Percentiles rank a stretch among this genome's conserved stretches.
Evolutionary conservation across 768 basidiomycete species (phyloP).

Genomic region (Stropharia rugosoannulata): DNA sequence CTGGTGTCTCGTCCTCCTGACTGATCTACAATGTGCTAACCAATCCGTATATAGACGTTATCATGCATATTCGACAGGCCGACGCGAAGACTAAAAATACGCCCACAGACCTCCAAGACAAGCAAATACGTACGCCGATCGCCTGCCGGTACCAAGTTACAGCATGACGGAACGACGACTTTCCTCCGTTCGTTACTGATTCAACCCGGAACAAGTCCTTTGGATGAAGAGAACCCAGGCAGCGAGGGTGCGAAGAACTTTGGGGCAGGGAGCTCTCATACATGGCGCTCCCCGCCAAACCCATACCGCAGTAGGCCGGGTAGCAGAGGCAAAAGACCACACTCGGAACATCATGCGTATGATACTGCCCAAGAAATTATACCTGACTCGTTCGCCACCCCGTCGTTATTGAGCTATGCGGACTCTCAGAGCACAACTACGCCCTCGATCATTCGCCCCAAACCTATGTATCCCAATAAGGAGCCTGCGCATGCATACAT

Average conservation of each 20-base stretch:
- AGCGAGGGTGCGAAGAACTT: constrained; percentile 13
- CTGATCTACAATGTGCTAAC: constrained; percentile 16
- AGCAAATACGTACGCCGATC: not conserved
- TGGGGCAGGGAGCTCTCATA: not conserved
- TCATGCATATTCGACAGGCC: constrained; percentile 57
- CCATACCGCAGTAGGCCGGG: not conserved
- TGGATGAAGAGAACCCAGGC: constrained; percentile 19
- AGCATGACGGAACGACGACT: not conserved
- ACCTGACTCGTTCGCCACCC: not conserved
- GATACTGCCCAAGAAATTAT: not conserved
- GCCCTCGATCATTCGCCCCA: constrained; percentile 17
- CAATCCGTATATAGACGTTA: constrained; percentile 44
- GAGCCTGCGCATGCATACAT: constrained; percentile 30
- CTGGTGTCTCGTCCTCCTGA: constrained; percentile 13
- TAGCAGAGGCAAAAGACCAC: not conserved
- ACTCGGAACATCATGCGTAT: not conserved
- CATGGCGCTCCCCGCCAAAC: constrained; percentile 9
- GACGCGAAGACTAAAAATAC: constrained; percentile 56
- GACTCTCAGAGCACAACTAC: constrained; percentile 2
- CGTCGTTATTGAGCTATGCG: not conserved
- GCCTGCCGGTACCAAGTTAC: not conserved
- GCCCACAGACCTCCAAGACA: constrained; percentile 5
- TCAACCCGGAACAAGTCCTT: constrained; percentile 8
- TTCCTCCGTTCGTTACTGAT: constrained; percentile 31
- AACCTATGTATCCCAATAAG: constrained; percentile 13